Percentiles rank a stretch among this genome's conserved stretches.
Evolutionary conservation across 441 rosid species (phyloP).

Genomic region (Euphorbia corollata): DNA sequence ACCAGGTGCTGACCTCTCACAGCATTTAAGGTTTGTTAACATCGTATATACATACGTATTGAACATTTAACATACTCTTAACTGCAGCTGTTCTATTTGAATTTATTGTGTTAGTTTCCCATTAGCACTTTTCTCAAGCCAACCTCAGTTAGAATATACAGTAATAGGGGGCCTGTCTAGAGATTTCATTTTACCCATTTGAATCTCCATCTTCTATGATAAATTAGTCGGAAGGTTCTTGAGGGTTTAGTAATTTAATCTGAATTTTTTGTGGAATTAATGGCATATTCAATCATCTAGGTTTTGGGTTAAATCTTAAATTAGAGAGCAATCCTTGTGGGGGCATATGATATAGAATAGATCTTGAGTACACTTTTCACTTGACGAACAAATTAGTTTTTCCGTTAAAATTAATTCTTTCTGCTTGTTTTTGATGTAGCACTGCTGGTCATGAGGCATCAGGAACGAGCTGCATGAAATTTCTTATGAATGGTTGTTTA

Average conservation of each 20-base stretch:
- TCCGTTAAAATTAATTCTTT: not conserved
- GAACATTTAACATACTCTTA: not conserved
- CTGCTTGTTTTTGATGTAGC: slow-evolving; percentile 25
- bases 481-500: slow-evolving; percentile 48
- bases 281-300: not conserved
- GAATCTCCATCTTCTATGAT: slow-evolving; percentile 1
- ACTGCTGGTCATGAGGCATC: slow-evolving; percentile 59
- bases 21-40: slow-evolving; percentile 28
- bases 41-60: not conserved
- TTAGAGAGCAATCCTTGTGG: not conserved
- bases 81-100: not conserved
- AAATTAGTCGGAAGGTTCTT: not conserved
- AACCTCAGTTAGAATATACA: not conserved
- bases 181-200: not conserved
- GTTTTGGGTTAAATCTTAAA: not conserved
- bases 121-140: not conserved
- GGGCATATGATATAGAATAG: not conserved
- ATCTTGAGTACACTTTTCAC: not conserved
- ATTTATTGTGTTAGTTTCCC: not conserved
- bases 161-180: not conserved
- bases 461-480: slow-evolving; percentile 55
- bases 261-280: not conserved
- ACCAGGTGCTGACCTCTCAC: slow-evolving; percentile 31
- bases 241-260: not conserved
- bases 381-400: not conserved